Percentiles rank a stretch among this genome's conserved stretches.
Evolutionary conservation across 23 red algal genomes (phyloP).

Genomic region (Pyropia haitanensis): DNA sequence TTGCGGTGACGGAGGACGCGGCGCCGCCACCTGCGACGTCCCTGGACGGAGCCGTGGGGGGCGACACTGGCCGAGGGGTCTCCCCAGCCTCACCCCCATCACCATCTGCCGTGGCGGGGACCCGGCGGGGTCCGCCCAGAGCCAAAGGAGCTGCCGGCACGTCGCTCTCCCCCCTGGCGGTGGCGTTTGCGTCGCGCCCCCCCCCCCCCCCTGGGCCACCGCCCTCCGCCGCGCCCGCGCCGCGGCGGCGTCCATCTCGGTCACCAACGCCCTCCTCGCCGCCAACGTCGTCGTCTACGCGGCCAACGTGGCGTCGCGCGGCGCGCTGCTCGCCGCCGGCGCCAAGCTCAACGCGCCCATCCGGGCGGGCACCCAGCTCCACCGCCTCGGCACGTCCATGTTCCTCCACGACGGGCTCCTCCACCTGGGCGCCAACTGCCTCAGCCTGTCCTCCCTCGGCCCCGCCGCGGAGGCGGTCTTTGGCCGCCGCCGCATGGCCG

Average conservation of each 20-base stretch:
- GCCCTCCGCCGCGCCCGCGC: too few relatives aligned
- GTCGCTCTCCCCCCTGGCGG: too few relatives aligned
- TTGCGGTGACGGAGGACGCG: too few relatives aligned
- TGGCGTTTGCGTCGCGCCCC: too few relatives aligned
- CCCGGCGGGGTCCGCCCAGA: too few relatives aligned
- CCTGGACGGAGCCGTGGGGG: too few relatives aligned
- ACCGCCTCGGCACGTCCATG: conserved; percentile 82
- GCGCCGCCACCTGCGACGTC: too few relatives aligned
- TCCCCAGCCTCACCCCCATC: too few relatives aligned
- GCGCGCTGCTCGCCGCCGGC: conserved; percentile 44
- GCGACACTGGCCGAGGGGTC: too few relatives aligned
- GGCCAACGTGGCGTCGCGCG: conserved; percentile 14
- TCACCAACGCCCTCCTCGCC: conserved; percentile 38
- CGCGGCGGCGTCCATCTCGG: conserved; percentile 2
- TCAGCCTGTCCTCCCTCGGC: conserved; percentile 60
- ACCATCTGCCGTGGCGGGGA: too few relatives aligned
- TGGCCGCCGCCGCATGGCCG: conserved; percentile 61
- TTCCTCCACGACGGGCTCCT: conserved; percentile 76
- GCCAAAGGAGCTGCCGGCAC: too few relatives aligned
- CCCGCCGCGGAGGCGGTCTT: conserved; percentile 76
- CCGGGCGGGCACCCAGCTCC: conserved; percentile 34
- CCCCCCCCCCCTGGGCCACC: too few relatives aligned
- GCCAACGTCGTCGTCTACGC: conserved; percentile 43
- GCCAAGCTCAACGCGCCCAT: conserved; percentile 89
- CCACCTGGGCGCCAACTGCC: conserved; percentile 72